Conservation (phyloP, 305 asterid genomes). For the Solanum hybrid region DNA sequence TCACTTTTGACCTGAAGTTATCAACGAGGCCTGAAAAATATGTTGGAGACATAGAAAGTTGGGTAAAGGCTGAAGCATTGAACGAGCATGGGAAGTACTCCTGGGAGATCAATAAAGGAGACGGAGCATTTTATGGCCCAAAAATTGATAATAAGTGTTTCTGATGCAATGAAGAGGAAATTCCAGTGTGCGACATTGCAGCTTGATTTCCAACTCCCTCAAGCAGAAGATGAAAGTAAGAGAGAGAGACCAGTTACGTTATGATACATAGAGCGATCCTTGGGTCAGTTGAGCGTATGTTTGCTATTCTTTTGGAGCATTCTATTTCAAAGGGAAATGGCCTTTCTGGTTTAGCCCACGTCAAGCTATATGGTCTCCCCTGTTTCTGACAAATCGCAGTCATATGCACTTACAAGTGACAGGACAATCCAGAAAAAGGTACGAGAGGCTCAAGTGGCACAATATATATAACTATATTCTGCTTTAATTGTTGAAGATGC, state of each 20-base stretch:
- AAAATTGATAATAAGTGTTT: constrained; percentile 88
- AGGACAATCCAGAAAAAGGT: constrained; percentile 91
- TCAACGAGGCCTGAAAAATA: constrained; percentile 95
- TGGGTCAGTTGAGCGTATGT: too few species aligned
- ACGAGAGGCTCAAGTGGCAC: constrained; percentile 76
- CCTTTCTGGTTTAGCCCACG: too few species aligned
- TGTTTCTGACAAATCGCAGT: too few species aligned
- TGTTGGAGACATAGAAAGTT: constrained; percentile 69
- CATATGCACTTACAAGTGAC: constrained; percentile 29
- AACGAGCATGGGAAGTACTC: constrained; percentile 70
- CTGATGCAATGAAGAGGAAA: constrained; percentile 94
- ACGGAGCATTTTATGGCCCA: constrained; percentile 98
- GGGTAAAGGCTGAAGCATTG: constrained; percentile 95
- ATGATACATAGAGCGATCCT: too few species aligned
- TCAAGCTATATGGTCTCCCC: too few species aligned
- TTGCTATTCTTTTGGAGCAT: too few species aligned
- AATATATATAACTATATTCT: constrained; percentile 55
- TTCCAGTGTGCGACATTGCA: constrained; percentile 93
- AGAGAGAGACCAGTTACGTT: too few species aligned
- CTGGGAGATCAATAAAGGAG: constrained; percentile 96
- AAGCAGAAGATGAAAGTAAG: too few species aligned
- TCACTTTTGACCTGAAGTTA: constrained; percentile 89
- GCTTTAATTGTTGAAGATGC: constrained; percentile 56
- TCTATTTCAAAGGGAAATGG: too few species aligned
- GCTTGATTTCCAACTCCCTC: constrained; percentile 4